Conservation (phyloP, 202 grass and related monocot genomes). For the Schoenoplectus triqueter region DNA sequence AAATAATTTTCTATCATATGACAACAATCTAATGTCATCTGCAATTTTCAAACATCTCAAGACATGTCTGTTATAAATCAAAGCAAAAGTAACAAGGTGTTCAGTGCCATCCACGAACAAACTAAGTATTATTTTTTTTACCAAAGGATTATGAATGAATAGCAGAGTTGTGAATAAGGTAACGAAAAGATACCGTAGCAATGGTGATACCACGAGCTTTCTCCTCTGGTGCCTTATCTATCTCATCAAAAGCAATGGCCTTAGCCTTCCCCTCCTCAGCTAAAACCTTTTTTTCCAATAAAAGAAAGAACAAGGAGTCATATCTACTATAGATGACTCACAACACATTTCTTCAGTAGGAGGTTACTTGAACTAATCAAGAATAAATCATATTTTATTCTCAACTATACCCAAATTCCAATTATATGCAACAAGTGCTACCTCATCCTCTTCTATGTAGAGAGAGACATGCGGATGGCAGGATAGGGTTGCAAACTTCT, state of each 20-base stretch:
- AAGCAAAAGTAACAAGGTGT: neutral
- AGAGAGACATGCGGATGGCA: too few relatives aligned
- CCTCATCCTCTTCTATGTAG: too few relatives aligned
- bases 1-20: neutral
- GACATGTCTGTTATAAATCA: neutral
- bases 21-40: slow-evolving; percentile 1
- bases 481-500: too few relatives aligned
- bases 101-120: neutral
- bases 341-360: neutral
- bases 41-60: slow-evolving; percentile 23
- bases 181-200: slow-evolving; percentile 62
- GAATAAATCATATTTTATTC: neutral
- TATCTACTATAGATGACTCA: neutral
- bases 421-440: neutral
- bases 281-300: slow-evolving; percentile 57
- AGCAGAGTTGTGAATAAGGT: neutral
- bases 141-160: neutral
- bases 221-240: slow-evolving; percentile 99
- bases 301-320: slow-evolving; percentile 18
- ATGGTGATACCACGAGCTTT: slow-evolving; percentile 99
- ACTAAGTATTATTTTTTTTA: neutral
- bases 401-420: neutral
- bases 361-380: slow-evolving; percentile 19
- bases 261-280: slow-evolving; percentile 86
- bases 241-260: slow-evolving; percentile 94